These are phyloP conservation scores for Calvatia gigantea DNA, from an alignment of 768 basidiomycete genomes.

Conservation along the genomic window DNA sequence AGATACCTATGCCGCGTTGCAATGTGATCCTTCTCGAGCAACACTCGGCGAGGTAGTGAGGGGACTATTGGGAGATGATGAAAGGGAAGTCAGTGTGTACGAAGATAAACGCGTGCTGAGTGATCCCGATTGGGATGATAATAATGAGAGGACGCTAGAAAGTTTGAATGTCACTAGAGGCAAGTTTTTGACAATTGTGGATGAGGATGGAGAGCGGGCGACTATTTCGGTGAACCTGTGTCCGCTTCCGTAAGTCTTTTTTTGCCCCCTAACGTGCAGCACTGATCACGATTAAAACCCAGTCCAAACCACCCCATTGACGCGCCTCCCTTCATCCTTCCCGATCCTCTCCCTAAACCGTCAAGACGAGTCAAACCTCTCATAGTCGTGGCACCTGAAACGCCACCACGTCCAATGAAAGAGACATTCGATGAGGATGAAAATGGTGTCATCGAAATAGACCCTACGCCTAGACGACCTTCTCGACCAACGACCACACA, in stretches of 20 bases:
- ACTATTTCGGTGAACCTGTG: conserved; percentile 72
- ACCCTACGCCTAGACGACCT: conserved; percentile 48
- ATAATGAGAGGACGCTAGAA: conserved; percentile 73
- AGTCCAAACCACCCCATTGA: conserved; percentile 57
- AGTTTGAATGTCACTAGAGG: conserved; percentile 78
- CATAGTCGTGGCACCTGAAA: conserved; percentile 33
- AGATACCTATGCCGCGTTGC: conserved; percentile 74
- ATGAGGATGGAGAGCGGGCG: conserved; percentile 77
- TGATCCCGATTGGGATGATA: conserved; percentile 95
- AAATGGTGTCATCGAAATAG: conserved; percentile 50
- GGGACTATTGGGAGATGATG: conserved; percentile 58
- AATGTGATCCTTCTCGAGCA: conserved; percentile 67
- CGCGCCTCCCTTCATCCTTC: conserved; percentile 57
- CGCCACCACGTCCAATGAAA: conserved; percentile 33
- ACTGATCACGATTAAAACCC: not conserved
- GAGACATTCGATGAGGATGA: conserved; percentile 40
- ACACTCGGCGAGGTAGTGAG: conserved; percentile 72
- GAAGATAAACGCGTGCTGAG: conserved; percentile 85
- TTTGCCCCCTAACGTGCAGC: not conserved
- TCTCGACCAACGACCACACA: conserved; percentile 14
- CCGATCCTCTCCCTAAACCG: conserved; percentile 59
- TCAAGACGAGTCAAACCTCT: conserved; percentile 37
- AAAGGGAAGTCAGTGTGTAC: conserved; percentile 72
- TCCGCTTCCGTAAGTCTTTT: conserved; percentile 63
- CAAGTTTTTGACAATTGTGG: conserved; percentile 84